Evolutionary conservation across 305 asterid genomes (phyloP), one percentile per base, ranked within the genome.

Genomic region (Fraxinus angustifolia): DNA sequence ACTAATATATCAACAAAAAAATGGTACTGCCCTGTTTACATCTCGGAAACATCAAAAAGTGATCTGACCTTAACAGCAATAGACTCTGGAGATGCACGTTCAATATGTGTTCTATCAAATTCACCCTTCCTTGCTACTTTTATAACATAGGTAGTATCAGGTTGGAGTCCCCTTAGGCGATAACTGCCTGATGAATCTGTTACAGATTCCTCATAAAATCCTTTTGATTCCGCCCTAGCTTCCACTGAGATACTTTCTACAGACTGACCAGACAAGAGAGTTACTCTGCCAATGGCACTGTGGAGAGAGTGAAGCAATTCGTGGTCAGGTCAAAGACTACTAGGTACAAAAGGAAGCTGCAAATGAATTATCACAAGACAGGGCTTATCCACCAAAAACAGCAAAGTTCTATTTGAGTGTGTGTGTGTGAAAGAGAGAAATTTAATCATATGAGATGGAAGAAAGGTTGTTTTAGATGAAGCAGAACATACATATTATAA

Each of bases 101-200:
- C 99, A 21, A 95, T 89, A 53, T 3, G 87, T 45, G 83, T 75
- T 86, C 87, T 90, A 82, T 81, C 89, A 83, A 79, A 83, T 56
- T 87, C 93, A 53, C 86, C 90, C 91, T 89, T 95, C 89, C 86
- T 90, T 68, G 90, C 90, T 84, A 95, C 87, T 89, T 88, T 95
- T 80, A 95, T 87, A 73, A 82, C 90, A 91, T 95, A 95, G 67
- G 89, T 82, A 45, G 97, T 91, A 76, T 88, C 92, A 73, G 98
- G 98, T 79, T 88, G 91, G 84, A 95, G 99, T 79, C 99, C 99
- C 88, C 99, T 91, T 83, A 95, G 89, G 70, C 99, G 94, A 80
- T 90, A 95, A 81, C 90, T 89, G 82, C 99, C 99, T 16, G 91
- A 89, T 75, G 93, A 87, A 87, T 95, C 98, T 73, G 99, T 91